A percentile compares a stretch with the other conserved stretches of the same genome.
Conservation (phyloP, 2,329 filamentous ascomycete genomes). For the Alternaria infectoria region DNA sequence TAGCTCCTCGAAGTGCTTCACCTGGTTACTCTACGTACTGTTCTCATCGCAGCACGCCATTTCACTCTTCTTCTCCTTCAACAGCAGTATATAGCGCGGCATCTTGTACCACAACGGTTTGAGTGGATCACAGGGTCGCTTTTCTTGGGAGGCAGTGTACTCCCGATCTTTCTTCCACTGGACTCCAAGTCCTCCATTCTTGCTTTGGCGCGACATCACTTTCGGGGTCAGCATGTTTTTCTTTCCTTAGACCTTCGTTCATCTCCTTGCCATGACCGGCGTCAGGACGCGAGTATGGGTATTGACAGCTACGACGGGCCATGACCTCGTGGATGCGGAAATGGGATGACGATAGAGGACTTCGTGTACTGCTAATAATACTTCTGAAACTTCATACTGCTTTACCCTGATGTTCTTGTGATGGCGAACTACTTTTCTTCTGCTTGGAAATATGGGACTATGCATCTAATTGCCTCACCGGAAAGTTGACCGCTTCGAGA, state of each 20-base stretch:
- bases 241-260: conserved; percentile 8
- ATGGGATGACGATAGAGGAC: conserved; percentile 4
- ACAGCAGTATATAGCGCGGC: conserved; percentile 27
- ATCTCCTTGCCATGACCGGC: conserved; percentile 16
- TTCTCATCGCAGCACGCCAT: conserved; percentile 19
- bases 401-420: neutral
- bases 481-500: conserved; percentile 24
- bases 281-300: conserved; percentile 23
- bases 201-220: conserved; percentile 7
- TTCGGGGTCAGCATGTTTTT: conserved; percentile 6
- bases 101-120: conserved; percentile 33
- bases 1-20: conserved; percentile 10
- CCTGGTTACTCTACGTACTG: conserved; percentile 20
- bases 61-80: conserved; percentile 15
- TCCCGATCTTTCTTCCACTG: conserved; percentile 17
- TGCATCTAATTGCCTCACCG: neutral
- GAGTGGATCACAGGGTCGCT: conserved; percentile 27
- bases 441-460: conserved; percentile 38
- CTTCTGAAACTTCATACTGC: conserved; percentile 14
- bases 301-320: conserved; percentile 17
- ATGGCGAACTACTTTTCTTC: neutral
- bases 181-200: conserved; percentile 19
- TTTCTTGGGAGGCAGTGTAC: conserved; percentile 24
- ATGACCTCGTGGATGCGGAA: conserved; percentile 14
- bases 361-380: conserved; percentile 28